Conservation (phyloP, 2,329 filamentous ascomycete species). For the Shiraia bambusicola region DNA sequence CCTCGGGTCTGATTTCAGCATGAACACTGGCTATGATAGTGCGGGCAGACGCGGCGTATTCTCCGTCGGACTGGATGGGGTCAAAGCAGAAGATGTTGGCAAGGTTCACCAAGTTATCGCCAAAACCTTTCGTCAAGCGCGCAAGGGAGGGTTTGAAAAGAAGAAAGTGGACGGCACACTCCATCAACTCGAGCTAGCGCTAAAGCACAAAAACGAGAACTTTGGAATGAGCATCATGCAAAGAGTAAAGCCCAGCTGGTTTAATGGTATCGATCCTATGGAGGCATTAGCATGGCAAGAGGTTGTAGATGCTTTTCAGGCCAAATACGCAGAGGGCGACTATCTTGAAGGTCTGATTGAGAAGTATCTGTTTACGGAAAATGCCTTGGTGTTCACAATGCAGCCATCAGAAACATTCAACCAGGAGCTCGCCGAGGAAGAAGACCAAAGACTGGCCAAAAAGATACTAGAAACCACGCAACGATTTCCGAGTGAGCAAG, state of each 20-base stretch:
- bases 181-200: slow-evolving; percentile 86
- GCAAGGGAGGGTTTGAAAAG: slow-evolving; percentile 78
- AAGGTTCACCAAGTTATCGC: slow-evolving; percentile 75
- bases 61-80: slow-evolving; percentile 87
- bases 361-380: slow-evolving; percentile 86
- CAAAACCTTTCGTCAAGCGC: slow-evolving; percentile 68
- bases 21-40: slow-evolving; percentile 88
- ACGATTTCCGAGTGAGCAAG: slow-evolving; percentile 68
- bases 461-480: slow-evolving; percentile 73
- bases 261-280: slow-evolving; percentile 91
- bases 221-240: slow-evolving; percentile 93
- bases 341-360: slow-evolving; percentile 85
- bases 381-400: slow-evolving; percentile 92
- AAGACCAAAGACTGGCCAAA: slow-evolving; percentile 68
- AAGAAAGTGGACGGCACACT: slow-evolving; percentile 91
- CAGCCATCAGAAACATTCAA: slow-evolving; percentile 75
- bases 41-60: slow-evolving; percentile 78
- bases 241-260: slow-evolving; percentile 87
- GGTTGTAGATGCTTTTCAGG: slow-evolving; percentile 79
- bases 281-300: slow-evolving; percentile 90
- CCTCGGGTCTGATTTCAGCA: slow-evolving; percentile 88
- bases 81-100: slow-evolving; percentile 74
- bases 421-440: slow-evolving; percentile 73
- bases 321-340: slow-evolving; percentile 68
- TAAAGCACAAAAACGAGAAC: slow-evolving; percentile 95